Percentiles rank a stretch among this genome's conserved stretches.
These are phyloP conservation scores for Graphiopsis chlorocephala DNA, from an alignment of 2,329 filamentous ascomycete genomes.

Conservation along the genomic window DNA sequence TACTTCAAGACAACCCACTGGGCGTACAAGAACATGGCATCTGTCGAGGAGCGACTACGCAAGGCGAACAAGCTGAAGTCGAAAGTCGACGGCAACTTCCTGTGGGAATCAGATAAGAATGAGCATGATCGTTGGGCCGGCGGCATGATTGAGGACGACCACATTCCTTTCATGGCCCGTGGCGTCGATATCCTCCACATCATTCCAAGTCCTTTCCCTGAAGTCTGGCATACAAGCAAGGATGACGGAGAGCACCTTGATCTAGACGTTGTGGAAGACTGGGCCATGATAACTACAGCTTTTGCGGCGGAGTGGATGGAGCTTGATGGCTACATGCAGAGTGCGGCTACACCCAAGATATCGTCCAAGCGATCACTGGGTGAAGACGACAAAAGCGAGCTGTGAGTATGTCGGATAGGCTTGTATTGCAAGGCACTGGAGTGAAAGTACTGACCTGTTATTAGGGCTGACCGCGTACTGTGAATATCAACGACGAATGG, in stretches of 20 bases:
- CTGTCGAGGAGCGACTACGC: conserved; percentile 71
- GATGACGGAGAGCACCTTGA: conserved; percentile 87
- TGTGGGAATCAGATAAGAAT: conserved; percentile 61
- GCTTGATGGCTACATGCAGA: conserved; percentile 53
- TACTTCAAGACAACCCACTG: conserved; percentile 91
- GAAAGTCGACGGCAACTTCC: conserved; percentile 58
- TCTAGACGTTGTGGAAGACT: conserved; percentile 75
- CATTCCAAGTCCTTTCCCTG: conserved; percentile 79
- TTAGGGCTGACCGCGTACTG: not conserved
- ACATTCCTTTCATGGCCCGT: conserved; percentile 81
- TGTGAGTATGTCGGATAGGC: conserved; percentile 14
- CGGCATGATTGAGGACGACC: conserved; percentile 69
- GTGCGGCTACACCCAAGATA: not conserved
- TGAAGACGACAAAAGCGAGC: conserved; percentile 4
- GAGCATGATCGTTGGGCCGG: conserved; percentile 48
- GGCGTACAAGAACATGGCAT: conserved; percentile 78
- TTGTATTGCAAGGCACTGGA: not conserved
- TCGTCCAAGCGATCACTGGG: not conserved
- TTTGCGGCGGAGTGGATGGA: conserved; percentile 95
- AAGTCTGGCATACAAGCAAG: conserved; percentile 79
- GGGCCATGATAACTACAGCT: conserved; percentile 77
- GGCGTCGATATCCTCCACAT: conserved; percentile 88
- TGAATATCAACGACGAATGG: not conserved
- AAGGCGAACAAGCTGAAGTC: conserved; percentile 65
- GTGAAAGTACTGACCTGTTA: not conserved